Evolutionary conservation across 441 rosid genomes (phyloP), one percentile per base, ranked within the genome.

Genomic region (Flueggea neowawraea): DNA sequence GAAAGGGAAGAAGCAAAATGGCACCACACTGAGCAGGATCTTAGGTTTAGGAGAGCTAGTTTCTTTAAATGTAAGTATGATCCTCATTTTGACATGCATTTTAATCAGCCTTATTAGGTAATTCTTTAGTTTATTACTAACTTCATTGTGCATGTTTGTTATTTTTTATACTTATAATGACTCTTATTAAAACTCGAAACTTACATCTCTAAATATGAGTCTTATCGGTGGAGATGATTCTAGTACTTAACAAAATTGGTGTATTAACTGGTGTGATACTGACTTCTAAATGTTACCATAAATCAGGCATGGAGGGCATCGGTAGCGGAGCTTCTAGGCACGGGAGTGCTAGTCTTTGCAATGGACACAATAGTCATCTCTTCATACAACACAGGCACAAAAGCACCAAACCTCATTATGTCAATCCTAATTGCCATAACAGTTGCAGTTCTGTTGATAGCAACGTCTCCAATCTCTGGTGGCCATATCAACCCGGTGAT

Each of bases 241-340:
- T 22, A 22, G 28, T 22, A 22, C 2, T 22, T 22, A 6, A 11
- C 12, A 6, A 43, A 11, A 22, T 22, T 22, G 28, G 28, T 54
- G 4, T 2, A 54, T 12, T 8, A 6, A 10, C 6, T 3, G 0
- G 5, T 15, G 17, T 13, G 28, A 22, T 16, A 12, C 33, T 17
- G 10, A 31, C 17, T 22, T 54, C 17, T 12, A n/a, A 11, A 12
- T 52, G n/a, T 33, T 36, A 14, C 2, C 17, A 16, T n/a, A 9
- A 13, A n/a, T 52, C 9, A 80, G 82, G 81, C 82, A 13, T 80
- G 81, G 84, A 73, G 85, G 60, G 85, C 87, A 63, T 82, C 85
- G 4, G 6, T 80, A 55, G 84, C 79, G 0, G 86, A 85, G 73
- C 65, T 82, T 12, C n/a, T 77, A 3, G 85, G 87, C 11, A 75